These are phyloP conservation scores for Corymbia calophylla DNA, from an alignment of 441 rosid genomes.

Conservation along the genomic window DNA sequence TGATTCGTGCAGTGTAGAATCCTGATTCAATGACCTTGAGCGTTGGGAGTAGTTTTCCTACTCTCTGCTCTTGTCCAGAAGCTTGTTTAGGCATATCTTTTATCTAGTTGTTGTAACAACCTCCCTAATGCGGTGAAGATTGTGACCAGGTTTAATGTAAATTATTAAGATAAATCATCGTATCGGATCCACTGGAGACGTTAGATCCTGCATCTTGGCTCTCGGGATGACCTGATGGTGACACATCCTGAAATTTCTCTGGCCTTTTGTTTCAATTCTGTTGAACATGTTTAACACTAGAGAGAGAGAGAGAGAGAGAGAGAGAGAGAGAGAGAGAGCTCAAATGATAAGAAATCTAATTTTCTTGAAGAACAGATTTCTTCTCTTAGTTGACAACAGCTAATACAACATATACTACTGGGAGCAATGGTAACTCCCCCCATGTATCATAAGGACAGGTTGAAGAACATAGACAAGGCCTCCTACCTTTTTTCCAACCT, in stretches of 20 bases:
- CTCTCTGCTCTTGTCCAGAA: background rate
- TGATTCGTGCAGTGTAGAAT: background rate
- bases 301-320: background rate
- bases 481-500: background rate
- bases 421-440: background rate
- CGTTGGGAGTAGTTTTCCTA: background rate
- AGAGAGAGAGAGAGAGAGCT: background rate
- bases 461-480: background rate
- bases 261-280: background rate
- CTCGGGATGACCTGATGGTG: no score
- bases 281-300: background rate
- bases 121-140: background rate
- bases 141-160: background rate
- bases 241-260: background rate
- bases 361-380: background rate
- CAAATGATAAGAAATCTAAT: background rate
- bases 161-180: no score
- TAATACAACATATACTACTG: background rate
- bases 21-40: background rate
- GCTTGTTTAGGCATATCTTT: background rate
- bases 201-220: no score
- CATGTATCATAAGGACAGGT: background rate
- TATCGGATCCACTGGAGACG: no score
- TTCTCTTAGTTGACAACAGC: background rate
- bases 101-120: background rate